Evolutionary conservation across 2,329 filamentous ascomycete genomes (phyloP).

Genomic region (Nannizziopsis arthrosporioides): DNA sequence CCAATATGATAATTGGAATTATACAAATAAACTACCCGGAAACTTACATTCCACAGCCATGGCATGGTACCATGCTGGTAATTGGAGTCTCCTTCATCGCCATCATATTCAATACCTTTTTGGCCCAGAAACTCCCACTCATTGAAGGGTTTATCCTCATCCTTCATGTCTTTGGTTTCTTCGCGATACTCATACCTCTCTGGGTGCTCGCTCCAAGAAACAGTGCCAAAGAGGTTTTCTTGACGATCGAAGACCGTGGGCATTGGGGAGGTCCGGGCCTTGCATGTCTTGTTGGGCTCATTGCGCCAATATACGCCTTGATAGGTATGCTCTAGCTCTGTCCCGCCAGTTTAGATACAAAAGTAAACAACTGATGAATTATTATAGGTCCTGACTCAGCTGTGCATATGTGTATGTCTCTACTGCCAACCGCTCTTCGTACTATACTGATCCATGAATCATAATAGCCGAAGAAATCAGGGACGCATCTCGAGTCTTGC

Average conservation of each 20-base stretch:
- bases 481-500: conserved; percentile 27
- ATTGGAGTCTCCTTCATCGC: conserved; percentile 19
- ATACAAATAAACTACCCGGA: conserved; percentile 23
- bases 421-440: background rate
- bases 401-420: conserved; percentile 16
- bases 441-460: background rate
- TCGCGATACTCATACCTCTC: conserved; percentile 25
- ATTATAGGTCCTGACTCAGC: conserved; percentile 17
- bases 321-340: conserved; percentile 15
- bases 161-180: conserved; percentile 25
- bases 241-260: conserved; percentile 19
- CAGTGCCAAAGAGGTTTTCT: conserved; percentile 19
- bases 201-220: conserved; percentile 22
- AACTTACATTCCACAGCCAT: conserved; percentile 20
- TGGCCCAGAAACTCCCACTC: conserved; percentile 21
- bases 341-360: background rate
- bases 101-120: conserved; percentile 22
- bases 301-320: conserved; percentile 17
- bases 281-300: conserved; percentile 21
- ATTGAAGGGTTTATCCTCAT: conserved; percentile 24
- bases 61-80: conserved; percentile 24
- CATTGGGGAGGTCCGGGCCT: conserved; percentile 21
- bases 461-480: conserved; percentile 29
- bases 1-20: conserved; percentile 26
- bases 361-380: background rate